Percentiles rank a stretch among this genome's conserved stretches.
Evolutionary conservation across 2,329 filamentous ascomycete genomes (phyloP).

Genomic region (Beauveria sp.): DNA sequence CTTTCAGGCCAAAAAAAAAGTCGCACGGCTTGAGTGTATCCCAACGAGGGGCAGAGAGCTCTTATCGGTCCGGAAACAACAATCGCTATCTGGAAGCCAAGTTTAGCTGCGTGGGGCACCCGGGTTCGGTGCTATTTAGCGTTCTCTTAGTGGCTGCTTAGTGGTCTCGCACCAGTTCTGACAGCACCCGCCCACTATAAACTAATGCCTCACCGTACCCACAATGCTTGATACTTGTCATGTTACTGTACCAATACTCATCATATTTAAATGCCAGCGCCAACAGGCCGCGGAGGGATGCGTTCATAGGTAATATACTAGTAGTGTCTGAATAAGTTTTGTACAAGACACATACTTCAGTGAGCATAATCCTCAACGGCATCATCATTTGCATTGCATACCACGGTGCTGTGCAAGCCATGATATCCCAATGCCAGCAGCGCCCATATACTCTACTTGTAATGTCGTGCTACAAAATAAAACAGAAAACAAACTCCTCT

Average conservation of each 20-base stretch:
- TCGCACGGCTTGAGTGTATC: neutral
- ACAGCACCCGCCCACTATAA: neutral
- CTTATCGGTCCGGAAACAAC: slow-evolving; percentile 9
- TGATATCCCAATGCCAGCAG: slow-evolving; percentile 1
- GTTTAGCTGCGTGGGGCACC: neutral
- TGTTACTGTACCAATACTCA: no score
- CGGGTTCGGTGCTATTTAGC: neutral
- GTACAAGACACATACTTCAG: no score
- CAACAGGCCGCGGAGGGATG: no score
- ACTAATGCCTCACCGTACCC: slow-evolving; percentile 8
- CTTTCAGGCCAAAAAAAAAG: neutral
- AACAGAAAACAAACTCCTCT: slow-evolving; percentile 7
- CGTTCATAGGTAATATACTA: no score
- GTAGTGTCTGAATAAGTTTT: no score
- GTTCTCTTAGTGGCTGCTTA: neutral
- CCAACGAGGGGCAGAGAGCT: slow-evolving; percentile 4
- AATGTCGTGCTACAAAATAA: slow-evolving; percentile 11
- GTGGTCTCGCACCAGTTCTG: neutral
- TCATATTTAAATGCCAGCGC: no score
- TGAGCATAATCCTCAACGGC: neutral
- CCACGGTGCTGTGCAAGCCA: neutral
- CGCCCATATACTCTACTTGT: slow-evolving; percentile 11
- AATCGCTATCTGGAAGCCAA: slow-evolving; percentile 1
- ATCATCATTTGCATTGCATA: slow-evolving; percentile 1
- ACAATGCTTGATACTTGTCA: neutral